Percentiles rank a stretch among this genome's conserved stretches.
Evolutionary conservation across 2,329 filamentous ascomycete genomes (phyloP).

Genomic region (Phaeomoniella chlamydospora): DNA sequence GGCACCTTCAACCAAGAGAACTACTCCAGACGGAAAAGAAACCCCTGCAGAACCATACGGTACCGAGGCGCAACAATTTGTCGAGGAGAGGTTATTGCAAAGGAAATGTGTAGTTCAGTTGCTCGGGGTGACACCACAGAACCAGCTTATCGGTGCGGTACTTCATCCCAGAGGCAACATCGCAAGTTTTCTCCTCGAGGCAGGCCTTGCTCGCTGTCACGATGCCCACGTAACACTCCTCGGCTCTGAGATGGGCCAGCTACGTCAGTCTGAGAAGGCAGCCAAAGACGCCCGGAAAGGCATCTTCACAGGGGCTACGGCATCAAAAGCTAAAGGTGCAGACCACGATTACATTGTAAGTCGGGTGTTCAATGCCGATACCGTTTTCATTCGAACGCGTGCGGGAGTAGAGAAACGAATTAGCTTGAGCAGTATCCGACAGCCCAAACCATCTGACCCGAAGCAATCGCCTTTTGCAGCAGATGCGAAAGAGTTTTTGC

Average conservation of each 20-base stretch:
- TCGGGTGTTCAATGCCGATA: slow-evolving; percentile 79
- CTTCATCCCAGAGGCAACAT: slow-evolving; percentile 87
- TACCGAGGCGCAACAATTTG: slow-evolving; percentile 75
- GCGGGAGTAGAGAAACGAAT: slow-evolving; percentile 75
- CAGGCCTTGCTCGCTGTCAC: slow-evolving; percentile 80
- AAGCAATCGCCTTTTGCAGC: slow-evolving; percentile 79
- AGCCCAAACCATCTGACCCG: slow-evolving; percentile 76
- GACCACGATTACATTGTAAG: slow-evolving; percentile 71
- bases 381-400: slow-evolving; percentile 75
- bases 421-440: slow-evolving; percentile 82
- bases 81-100: slow-evolving; percentile 75
- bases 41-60: slow-evolving; percentile 81
- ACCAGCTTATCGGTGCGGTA: slow-evolving; percentile 76
- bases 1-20: slow-evolving; percentile 76
- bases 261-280: slow-evolving; percentile 74
- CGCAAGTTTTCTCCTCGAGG: slow-evolving; percentile 75
- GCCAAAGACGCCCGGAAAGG: slow-evolving; percentile 66
- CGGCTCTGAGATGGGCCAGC: slow-evolving; percentile 70
- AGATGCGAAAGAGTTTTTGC: slow-evolving; percentile 89
- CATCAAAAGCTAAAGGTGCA: slow-evolving; percentile 43
- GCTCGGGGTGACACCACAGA: slow-evolving; percentile 76
- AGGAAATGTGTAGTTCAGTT: slow-evolving; percentile 71
- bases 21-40: slow-evolving; percentile 61
- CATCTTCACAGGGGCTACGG: slow-evolving; percentile 67
- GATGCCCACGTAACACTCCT: slow-evolving; percentile 93